These are phyloP conservation scores for Debaryomyces tyrocola DNA, from an alignment of 805 yeast species.

Conservation along the genomic window DNA sequence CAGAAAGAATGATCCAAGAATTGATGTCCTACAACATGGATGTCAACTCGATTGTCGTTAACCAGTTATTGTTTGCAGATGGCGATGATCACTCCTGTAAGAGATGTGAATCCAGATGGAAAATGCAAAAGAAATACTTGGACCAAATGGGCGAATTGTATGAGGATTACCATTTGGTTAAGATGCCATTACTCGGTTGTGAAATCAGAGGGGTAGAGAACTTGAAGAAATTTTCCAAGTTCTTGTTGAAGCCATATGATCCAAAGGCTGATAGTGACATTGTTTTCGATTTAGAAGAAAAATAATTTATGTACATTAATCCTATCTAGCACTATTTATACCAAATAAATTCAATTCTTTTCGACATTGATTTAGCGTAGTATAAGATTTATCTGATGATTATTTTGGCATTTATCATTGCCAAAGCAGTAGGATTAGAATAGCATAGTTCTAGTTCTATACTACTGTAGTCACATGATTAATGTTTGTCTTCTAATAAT, in stretches of 20 bases:
- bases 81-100: slow-evolving; percentile 74
- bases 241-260: slow-evolving; percentile 74
- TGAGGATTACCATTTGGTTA: slow-evolving; percentile 95
- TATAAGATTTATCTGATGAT: neutral
- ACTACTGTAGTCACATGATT: neutral
- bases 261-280: slow-evolving; percentile 58
- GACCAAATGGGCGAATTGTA: slow-evolving; percentile 95
- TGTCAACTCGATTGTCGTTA: slow-evolving; percentile 93
- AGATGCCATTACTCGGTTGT: slow-evolving; percentile 91
- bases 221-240: slow-evolving; percentile 78
- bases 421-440: neutral
- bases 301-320: slow-evolving; percentile 16
- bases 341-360: neutral
- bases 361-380: neutral
- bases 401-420: too few species aligned
- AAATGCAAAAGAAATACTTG: slow-evolving; percentile 92
- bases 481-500: neutral
- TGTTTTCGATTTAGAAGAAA: slow-evolving; percentile 56
- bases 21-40: slow-evolving; percentile 93
- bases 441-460: neutral
- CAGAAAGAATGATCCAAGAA: slow-evolving; percentile 97
- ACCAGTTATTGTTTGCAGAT: slow-evolving; percentile 88
- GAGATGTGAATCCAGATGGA: slow-evolving; percentile 89
- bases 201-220: slow-evolving; percentile 94
- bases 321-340: neutral